Base-by-base conservation (phyloP, 2,329 filamentous ascomycete genomes). In the Xylaria sp. region DNA sequence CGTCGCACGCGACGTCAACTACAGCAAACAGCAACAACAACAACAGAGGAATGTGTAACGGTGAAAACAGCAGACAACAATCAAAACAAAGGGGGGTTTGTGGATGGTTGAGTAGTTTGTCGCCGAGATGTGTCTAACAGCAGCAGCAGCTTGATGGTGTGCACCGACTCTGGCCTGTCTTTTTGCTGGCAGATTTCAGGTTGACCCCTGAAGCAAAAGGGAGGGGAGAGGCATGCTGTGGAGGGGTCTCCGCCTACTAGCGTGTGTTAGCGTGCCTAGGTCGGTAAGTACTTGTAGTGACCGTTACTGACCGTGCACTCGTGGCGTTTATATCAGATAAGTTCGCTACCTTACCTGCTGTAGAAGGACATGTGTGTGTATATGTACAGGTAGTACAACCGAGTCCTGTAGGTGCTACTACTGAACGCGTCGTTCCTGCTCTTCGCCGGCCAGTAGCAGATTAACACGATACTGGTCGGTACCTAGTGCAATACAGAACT, bases 121-220 rank as follows among this genome's bases (percentile, higher is more conserved):
- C 20, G 41, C 58, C 28, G 25, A 63, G 48, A 46, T 7, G 39
- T 63, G 39, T 63, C 39, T 13, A 66, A 59, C 46, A 54, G 50
- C 37, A 15, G 50, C 37, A 15, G 37, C n/a, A 6, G 18, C 5
- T 31, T 50, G 65, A 37, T 54, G 51, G 59, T 67, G 65, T 51
- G 65, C 23, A 25, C 28, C 28, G 28, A 28, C 5, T 28, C 28
- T 28, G 28, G 28, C 52, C 10, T 46, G 52, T 55, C 51, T 44
- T 59, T 25, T 54, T 20, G 23, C 50, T 34, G 55, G 55, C 48
- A 63, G 55, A 67, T 58, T 46, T 66, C 69, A 69, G 67, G 66
- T 66, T 66, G 60, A 62, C 67, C 67, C 69, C 69, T 69, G 67
- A 67, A 71, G 59, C 55, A 20, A 15, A 58, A 28, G 34, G 62